Evolutionary conservation across 2,329 filamentous ascomycete species (phyloP).

Genomic region (Fusarium sp.): DNA sequence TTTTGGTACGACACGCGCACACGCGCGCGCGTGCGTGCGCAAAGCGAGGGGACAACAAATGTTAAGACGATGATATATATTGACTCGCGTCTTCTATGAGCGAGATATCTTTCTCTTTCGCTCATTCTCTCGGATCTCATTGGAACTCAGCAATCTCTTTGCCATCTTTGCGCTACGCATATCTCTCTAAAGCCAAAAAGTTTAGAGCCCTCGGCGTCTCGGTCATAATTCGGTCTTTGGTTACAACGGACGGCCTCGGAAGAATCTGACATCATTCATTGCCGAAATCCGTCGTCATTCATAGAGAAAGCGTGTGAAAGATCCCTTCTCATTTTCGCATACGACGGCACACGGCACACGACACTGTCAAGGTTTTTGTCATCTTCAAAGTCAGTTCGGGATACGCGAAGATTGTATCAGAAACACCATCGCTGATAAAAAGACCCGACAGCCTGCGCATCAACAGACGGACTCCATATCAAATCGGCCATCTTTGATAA

Average conservation of each 20-base stretch:
- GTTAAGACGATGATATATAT: not conserved
- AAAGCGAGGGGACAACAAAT: not conserved
- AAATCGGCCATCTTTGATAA: not conserved
- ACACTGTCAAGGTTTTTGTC: conserved; percentile 4
- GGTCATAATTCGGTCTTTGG: conserved; percentile 47
- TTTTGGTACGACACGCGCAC: not conserved
- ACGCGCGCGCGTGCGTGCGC: not conserved
- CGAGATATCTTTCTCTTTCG: not conserved
- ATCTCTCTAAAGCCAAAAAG: not conserved
- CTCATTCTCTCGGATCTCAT: not conserved
- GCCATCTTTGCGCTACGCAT: not conserved
- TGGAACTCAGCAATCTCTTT: not conserved
- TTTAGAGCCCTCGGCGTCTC: conserved; percentile 24
- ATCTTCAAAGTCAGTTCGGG: conserved; percentile 5
- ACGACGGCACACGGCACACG: not conserved
- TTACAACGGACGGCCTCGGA: conserved; percentile 35
- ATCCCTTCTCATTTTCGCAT: not conserved
- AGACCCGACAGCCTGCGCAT: not conserved
- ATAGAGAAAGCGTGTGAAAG: not conserved
- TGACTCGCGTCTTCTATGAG: not conserved
- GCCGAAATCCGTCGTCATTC: conserved; percentile 18
- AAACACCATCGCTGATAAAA: conserved; percentile 2
- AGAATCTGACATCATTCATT: conserved; percentile 40
- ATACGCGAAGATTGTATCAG: not conserved
- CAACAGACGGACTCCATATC: not conserved